Evolutionary conservation across 306 rosid species (phyloP).

Genomic region (Alnus rubra): DNA sequence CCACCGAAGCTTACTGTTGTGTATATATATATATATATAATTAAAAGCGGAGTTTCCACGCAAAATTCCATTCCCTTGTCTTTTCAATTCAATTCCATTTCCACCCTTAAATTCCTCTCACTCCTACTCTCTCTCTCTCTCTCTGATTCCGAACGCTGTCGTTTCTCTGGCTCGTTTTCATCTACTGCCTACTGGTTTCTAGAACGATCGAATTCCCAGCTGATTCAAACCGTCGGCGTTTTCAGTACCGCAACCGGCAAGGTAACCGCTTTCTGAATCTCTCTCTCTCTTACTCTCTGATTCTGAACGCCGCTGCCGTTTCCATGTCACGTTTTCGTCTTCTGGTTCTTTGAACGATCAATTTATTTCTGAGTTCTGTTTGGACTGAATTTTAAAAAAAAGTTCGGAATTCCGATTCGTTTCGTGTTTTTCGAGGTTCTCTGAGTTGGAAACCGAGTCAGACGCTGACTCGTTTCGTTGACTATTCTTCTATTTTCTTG

Average conservation of each 20-base stretch:
- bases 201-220: neutral
- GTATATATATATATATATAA: neutral
- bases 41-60: conserved; percentile 31
- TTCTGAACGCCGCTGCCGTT: conserved; percentile 3
- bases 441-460: conserved; percentile 5
- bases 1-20: conserved; percentile 6
- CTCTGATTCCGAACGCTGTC: neutral
- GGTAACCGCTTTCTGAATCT: neutral
- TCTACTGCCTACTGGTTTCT: neutral
- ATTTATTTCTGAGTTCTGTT: neutral
- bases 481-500: neutral
- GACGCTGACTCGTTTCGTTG: conserved; percentile 16
- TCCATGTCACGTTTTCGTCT: neutral
- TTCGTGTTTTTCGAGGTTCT: neutral
- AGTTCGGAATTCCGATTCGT: neutral
- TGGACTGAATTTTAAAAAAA: neutral
- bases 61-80: conserved; percentile 12
- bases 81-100: conserved; percentile 3
- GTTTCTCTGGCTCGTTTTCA: neutral
- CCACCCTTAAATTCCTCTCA: neutral
- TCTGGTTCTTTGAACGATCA: neutral
- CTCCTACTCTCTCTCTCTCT: neutral
- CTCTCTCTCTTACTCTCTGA: neutral
- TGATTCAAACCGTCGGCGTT: conserved; percentile 18
- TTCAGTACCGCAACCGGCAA: neutral